Base-by-base conservation (phyloP, 2,329 filamentous ascomycete genomes). In the Penicillium sp. region DNA sequence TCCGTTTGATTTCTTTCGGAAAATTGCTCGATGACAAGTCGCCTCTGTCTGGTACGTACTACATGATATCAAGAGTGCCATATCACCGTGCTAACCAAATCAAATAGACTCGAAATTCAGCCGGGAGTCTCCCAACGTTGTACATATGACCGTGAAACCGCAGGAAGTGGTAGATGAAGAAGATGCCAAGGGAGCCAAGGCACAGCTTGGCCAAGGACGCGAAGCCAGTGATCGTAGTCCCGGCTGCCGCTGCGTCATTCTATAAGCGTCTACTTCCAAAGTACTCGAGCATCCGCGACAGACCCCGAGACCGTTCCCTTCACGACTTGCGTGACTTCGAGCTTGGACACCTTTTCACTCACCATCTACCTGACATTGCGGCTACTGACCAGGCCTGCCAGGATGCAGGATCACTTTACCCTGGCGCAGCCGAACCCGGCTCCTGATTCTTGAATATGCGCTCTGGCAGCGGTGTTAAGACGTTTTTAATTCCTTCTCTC, bases 111-210 rank as follows among this genome's bases (percentile, higher is more conserved):
- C 87, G 62, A 85, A 82, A 51, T 89, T 94, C 63, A 86, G 81
- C 61, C 76, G 77, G 24, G 84, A 89, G 52, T 74, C 77, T 9
- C 81, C 87, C 6, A 95, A 95, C 57, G 87, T 95, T 23, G 83
- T 95, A n/a, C 89, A 95, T 69, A 95, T 95, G 89, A 91, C 87
- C 5, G 83, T 95, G 58, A 86, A 87, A 58, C 89, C 89, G 2
- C 85, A 89, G 63, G 88, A 95, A 63, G 79, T 86, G 31, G 74
- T 91, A 51, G 85, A 94, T 55, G 89, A 93, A 61, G 84, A 87
- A 59, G 85, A 88, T 57, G 82, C 85, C 46, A 85, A 84, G 63
- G 79, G 80, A 27, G 77, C 79, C 48, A 86, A 85, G 66, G 59
- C 63, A 24, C 69, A 72, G 41, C 69, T 72, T 54, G 59, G 70